phyloP scores from a whole-genome alignment of 805 yeast species.

The Clavispora fructus region DNA sequence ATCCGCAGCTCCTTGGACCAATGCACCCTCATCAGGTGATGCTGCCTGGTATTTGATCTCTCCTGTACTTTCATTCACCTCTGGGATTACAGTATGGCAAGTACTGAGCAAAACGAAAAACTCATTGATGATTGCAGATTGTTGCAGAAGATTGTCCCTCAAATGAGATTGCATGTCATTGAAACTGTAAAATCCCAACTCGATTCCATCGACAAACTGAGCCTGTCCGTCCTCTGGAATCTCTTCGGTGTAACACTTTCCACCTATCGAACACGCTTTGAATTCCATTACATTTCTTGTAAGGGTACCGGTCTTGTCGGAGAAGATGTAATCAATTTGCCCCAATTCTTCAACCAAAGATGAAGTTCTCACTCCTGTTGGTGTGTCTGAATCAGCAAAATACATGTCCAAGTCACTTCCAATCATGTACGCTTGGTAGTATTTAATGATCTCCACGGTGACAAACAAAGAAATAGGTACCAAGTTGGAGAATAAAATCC shows the following conservation, averaged over 20 bases:
- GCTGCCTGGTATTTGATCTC: conserved; percentile 93
- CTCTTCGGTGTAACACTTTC: conserved; percentile 77
- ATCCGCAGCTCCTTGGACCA: conserved; percentile 92
- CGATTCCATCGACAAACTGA: conserved; percentile 68
- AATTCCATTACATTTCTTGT: conserved; percentile 97
- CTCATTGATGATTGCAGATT: conserved; percentile 53
- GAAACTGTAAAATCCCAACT: conserved; percentile 72
- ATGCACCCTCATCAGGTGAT: conserved; percentile 98
- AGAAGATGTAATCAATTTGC: conserved; percentile 91
- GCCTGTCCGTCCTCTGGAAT: conserved; percentile 89
- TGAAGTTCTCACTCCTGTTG: conserved; percentile 92
- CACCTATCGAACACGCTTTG: conserved; percentile 89
- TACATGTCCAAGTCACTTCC: conserved; percentile 94
- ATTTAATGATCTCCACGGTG: conserved; percentile 92
- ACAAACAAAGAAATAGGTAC: conserved; percentile 98
- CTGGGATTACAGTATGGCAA: conserved; percentile 98
- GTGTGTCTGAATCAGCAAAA: conserved; percentile 81
- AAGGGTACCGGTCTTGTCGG: conserved; percentile 96
- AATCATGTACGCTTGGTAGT: conserved; percentile 90
- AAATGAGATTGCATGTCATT: conserved; percentile 51
- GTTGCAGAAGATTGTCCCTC: conserved; percentile 40
- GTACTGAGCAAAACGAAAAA: conserved; percentile 82
- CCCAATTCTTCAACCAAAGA: conserved; percentile 96
- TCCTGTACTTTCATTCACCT: conserved; percentile 52
- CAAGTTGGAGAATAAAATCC: conserved; percentile 93